A percentile compares a stretch with the other conserved stretches of the same genome.
These are phyloP conservation scores for Fragaria iinumae DNA, from an alignment of 306 rosid genomes.

Conservation along the genomic window DNA sequence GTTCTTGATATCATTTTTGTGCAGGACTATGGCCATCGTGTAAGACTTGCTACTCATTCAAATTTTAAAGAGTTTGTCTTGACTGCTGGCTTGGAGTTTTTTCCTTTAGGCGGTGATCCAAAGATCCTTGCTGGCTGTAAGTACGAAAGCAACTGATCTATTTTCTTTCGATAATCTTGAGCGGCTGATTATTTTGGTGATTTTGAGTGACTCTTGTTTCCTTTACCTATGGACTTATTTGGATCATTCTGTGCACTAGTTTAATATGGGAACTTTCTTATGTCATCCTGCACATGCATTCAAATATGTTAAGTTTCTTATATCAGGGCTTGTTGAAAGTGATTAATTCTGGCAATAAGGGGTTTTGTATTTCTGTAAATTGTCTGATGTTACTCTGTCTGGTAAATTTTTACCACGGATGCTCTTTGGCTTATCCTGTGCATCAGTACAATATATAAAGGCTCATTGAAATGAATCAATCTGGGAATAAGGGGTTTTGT, in stretches of 20 bases:
- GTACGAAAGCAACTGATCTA: slow-evolving; percentile 41
- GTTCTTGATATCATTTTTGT: slow-evolving; percentile 7
- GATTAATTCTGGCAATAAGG: background rate
- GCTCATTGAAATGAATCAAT: background rate
- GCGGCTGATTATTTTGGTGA: slow-evolving; percentile 18
- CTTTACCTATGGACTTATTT: background rate
- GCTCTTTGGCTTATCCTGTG: background rate
- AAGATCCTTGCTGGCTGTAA: slow-evolving; percentile 97
- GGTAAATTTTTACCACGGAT: background rate
- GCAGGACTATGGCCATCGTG: slow-evolving; percentile 99
- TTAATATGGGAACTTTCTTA: background rate
- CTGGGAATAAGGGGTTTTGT: background rate
- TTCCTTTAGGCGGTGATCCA: slow-evolving; percentile 95
- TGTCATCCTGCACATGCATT: background rate
- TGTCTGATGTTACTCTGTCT: background rate
- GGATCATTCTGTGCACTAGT: background rate
- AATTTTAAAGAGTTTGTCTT: slow-evolving; percentile 98
- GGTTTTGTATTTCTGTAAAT: background rate
- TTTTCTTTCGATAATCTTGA: slow-evolving; percentile 14
- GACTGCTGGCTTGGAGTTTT: slow-evolving; percentile 98
- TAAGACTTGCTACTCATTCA: slow-evolving; percentile 95
- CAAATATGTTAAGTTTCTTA: background rate
- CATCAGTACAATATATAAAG: background rate
- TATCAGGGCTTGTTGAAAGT: background rate
- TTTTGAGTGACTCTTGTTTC: slow-evolving; percentile 1